phyloP scores from a whole-genome alignment of 2,329 filamentous ascomycete species.

The Epicoccum sorghinum region DNA sequence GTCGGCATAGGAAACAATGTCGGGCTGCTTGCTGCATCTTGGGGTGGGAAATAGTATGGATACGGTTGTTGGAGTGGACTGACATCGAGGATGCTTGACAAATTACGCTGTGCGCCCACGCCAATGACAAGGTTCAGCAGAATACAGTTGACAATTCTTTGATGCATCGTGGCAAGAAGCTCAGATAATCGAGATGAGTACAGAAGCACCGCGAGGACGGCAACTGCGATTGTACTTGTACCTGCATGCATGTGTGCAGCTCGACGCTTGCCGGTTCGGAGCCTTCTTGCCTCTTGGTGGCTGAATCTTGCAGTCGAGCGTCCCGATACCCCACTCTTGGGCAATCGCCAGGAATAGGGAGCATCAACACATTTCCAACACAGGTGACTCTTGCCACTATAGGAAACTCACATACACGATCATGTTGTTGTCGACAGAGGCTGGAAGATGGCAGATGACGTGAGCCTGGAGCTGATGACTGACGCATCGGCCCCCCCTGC shows the following conservation, averaged over 20 bases:
- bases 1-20: constrained; percentile 65
- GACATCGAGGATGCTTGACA: constrained; percentile 20
- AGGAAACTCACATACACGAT: no score
- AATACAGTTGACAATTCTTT: neutral
- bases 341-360: neutral
- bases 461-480: no score
- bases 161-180: neutral
- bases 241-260: constrained; percentile 9
- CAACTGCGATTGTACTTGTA: constrained; percentile 9
- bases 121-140: neutral
- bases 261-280: constrained; percentile 1
- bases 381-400: no score
- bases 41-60: constrained; percentile 46
- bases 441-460: no score
- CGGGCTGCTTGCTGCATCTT: constrained; percentile 31
- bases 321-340: constrained; percentile 2
- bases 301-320: constrained; percentile 2
- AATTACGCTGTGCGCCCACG: constrained; percentile 10
- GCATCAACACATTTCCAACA: no score
- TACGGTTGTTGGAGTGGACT: constrained; percentile 36
- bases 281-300: neutral
- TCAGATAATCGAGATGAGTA: neutral
- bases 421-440: no score
- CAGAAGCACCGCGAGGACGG: neutral
- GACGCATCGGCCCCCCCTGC: no score